Percentiles rank a stretch among this genome's conserved stretches.
phyloP scores from a whole-genome alignment of 2,329 filamentous ascomycete species.

The Helotiales sp. region DNA sequence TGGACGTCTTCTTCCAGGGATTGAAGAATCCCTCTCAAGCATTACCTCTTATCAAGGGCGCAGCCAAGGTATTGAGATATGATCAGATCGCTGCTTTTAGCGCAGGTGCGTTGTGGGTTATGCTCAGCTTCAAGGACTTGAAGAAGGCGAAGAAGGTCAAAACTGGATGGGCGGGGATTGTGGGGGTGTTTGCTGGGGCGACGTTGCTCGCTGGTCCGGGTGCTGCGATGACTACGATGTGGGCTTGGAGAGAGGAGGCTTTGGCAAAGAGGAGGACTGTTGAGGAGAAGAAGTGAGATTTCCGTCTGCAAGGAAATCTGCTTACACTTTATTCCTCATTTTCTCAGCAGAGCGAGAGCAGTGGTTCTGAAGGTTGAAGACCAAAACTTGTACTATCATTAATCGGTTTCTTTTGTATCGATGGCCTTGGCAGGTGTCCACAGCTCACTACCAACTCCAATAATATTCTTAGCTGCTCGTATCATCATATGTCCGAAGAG shows the following conservation, averaged over 20 bases:
- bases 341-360: no score
- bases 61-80: constrained; percentile 22
- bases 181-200: constrained; percentile 18
- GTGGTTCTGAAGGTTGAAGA: no score
- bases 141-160: constrained; percentile 34
- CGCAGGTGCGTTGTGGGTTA: constrained; percentile 33
- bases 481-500: no score
- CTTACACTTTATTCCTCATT: no score
- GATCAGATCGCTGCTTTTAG: constrained; percentile 29
- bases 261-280: constrained; percentile 24
- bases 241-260: constrained; percentile 38
- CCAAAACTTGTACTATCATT: no score
- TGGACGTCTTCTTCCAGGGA: constrained; percentile 28
- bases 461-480: no score
- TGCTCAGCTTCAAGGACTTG: constrained; percentile 36
- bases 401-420: no score
- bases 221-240: constrained; percentile 32
- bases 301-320: background rate
- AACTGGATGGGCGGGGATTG: constrained; percentile 27
- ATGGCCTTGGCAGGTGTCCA: no score
- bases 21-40: constrained; percentile 26
- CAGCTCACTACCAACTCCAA: no score
- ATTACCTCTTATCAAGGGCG: constrained; percentile 6
- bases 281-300: background rate
- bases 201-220: constrained; percentile 34